Evolutionary conservation across 495 filamentous ascomycete species (phyloP).

Genomic region (Aspergillus asperescens): DNA sequence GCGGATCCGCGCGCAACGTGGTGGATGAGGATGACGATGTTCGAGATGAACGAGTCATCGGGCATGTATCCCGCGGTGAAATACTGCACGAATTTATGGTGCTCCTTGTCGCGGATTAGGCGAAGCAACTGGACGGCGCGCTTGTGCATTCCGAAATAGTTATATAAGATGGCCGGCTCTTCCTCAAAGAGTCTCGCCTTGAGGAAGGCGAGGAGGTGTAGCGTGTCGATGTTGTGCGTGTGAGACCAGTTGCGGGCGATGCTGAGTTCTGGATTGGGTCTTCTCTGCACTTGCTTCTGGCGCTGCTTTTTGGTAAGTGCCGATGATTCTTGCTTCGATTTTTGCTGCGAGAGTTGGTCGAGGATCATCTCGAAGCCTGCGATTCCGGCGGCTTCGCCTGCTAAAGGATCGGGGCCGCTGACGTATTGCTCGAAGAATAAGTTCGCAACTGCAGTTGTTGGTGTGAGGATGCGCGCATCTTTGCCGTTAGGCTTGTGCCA

Average conservation of each 20-base stretch:
- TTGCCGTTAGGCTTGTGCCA: constrained; percentile 24
- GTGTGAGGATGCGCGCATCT: constrained; percentile 19
- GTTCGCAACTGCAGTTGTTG: constrained; percentile 24
- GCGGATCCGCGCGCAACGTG: constrained; percentile 26
- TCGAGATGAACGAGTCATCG: constrained; percentile 27
- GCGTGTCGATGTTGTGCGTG: constrained; percentile 22
- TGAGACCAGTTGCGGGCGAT: constrained; percentile 22
- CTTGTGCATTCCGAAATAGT: constrained; percentile 32
- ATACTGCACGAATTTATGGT: constrained; percentile 28
- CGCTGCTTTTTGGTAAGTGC: too few species aligned
- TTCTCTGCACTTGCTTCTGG: constrained; percentile 4
- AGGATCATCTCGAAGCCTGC: constrained; percentile 21
- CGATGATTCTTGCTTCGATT: constrained; percentile 13
- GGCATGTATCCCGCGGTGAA: constrained; percentile 26
- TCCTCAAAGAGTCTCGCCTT: constrained; percentile 27
- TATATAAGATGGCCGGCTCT: constrained; percentile 26
- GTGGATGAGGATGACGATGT: constrained; percentile 20
- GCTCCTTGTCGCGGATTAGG: constrained; percentile 24
- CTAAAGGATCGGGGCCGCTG: constrained; percentile 5
- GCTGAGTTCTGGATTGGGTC: constrained; percentile 17
- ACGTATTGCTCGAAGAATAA: constrained; percentile 23
- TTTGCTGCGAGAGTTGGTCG: constrained; percentile 24
- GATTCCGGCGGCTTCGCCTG: constrained; percentile 18
- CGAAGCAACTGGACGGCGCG: constrained; percentile 27
- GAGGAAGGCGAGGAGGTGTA: constrained; percentile 26